Base-by-base conservation (phyloP, 2,329 filamentous ascomycete genomes). In the Juglanconis sp. region DNA sequence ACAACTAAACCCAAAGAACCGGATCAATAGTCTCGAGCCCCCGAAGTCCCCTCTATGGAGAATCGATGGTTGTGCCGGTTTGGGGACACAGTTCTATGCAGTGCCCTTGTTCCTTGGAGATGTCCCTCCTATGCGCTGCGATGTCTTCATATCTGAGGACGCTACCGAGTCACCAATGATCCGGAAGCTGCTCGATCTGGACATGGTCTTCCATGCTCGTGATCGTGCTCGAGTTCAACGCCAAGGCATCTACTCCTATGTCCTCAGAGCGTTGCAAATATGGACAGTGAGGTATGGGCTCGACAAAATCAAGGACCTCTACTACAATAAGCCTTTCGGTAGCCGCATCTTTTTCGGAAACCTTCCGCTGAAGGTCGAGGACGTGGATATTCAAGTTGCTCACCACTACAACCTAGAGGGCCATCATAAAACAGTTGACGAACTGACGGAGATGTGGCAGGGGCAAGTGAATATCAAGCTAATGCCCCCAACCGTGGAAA, bases 1-100 rank as follows among this genome's bases (percentile, higher is more conserved):
- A 5, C 70, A 74, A 46, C 73, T 86, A 47, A 87, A 87, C 63
- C 84, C 84, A 7, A 85, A 83, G 68, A 87, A 86, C 66, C 78
- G 84, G 61, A 81, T 87, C 67, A 78, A 86, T 68, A 84, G 81
- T 63, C 77, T 87, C 15, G 77, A 75, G 3, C 70, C 74, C 7
- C 76, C 77, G 2, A 53, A 65, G 13, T 65, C 71, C 0, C 77
- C 82, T 2, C 69, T 82, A 7, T 87, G 84, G 84, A 77, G 81
- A 38, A 79, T 87, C 52, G 84, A 87, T 64, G 84, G 84, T 53
- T 83, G 79, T 65, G 80, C 81, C 30, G 80, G 78, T 17, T 75
- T 83, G 57, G 84, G 83, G 4, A 85, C 81, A 10, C 84, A 86
- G 68, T 83, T 81, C 66, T 86, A 82, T 67, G 79, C 77, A 34